phyloP scores from a whole-genome alignment of 78 protist genomes.

The Dictyostelium discoideum region dicty_2.7 NC_007091.3:2859001-2859500 shows the following conservation, averaged over 20 bases:
- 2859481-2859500: slow-evolving; percentile 47
- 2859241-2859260: slow-evolving; percentile 84
- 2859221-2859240: slow-evolving; percentile 90
- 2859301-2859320: slow-evolving; percentile 68
- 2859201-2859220: slow-evolving; percentile 82
- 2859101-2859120: slow-evolving; percentile 86
- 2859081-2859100: slow-evolving; percentile 52
- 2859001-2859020: slow-evolving; percentile 72
- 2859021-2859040: slow-evolving; percentile 77
- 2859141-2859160: slow-evolving; percentile 69
- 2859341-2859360: slow-evolving; percentile 86
- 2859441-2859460: slow-evolving; percentile 78
- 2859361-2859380: slow-evolving; percentile 95
- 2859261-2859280: slow-evolving; percentile 76
- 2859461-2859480: slow-evolving; percentile 60
- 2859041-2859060: slow-evolving; percentile 89
- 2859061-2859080: slow-evolving; percentile 81
- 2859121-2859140: slow-evolving; percentile 86
- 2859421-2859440: slow-evolving; percentile 75
- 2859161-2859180: slow-evolving; percentile 91
- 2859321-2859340: slow-evolving; percentile 56
- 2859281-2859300: slow-evolving; percentile 75
- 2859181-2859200: slow-evolving; percentile 87
- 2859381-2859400: slow-evolving; percentile 14
- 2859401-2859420: slow-evolving; percentile 82